Base-by-base conservation (phyloP, 257 asterid genomes). In the Avicennia marina region DNA sequence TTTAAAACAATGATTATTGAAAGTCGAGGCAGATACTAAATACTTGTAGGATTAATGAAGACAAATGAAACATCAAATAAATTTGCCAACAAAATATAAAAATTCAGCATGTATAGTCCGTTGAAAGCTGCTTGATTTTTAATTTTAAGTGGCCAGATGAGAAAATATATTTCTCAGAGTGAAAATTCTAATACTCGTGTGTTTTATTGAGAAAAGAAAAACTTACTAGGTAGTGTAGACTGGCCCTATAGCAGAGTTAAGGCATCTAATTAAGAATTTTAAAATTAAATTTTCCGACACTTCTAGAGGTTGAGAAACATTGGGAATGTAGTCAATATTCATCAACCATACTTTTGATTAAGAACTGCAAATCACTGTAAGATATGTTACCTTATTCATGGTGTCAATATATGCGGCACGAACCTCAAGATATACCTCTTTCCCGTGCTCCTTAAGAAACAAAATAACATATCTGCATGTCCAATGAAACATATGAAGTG, bases 401-500 rank as follows among this genome's bases (percentile, higher is more conserved):
- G 99, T 93, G 74, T 93, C 97, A 68, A 84, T 76, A 73, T 93
- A 93, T 67, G 99, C 97, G 41, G 95, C 86, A 69, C 91, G 97
- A 60, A 93, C 83, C 71, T 93, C 99, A 55, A 74, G 69, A 76
- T 84, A 82, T 47, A 89, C 89, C 70, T 93, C 99, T 65, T 80
- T 89, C 47, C 96, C 96, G 29, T 93, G 95, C 70, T 86, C 99
- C 79, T 86, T 93, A 49, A 93, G 97, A 69, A 93, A 93, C 41
- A 73, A 68, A 68, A 86, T 78, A 53, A 86, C 79, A 63, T 81
- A 93, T 79, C 98, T 89, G 83, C 73, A 74, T 17, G 51, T 75
- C 60, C 34, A 29, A 44, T 63, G 42, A 25, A 57, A 38, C 17
- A 64, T n/a, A n/a, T n/a, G n/a, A 59, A 22, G 24, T 47, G 56